Evolutionary conservation across 805 yeast species (phyloP).

Genomic region (Barnettozyma pratensis): DNA sequence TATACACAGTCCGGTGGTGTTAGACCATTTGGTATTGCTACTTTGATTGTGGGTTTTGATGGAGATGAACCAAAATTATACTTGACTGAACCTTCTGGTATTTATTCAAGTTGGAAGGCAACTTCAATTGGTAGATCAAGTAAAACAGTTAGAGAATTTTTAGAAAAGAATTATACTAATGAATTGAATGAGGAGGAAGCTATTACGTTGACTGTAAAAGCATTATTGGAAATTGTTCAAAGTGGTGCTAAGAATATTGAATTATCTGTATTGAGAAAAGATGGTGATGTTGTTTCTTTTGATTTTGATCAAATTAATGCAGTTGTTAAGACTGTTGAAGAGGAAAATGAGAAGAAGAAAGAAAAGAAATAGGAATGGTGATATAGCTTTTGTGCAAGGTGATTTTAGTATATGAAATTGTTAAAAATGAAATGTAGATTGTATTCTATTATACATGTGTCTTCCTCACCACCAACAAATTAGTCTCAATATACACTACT

Average conservation of each 20-base stretch:
- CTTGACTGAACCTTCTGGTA: slow-evolving; percentile 97
- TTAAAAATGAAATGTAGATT: no score
- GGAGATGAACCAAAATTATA: slow-evolving; percentile 78
- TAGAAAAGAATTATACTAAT: slow-evolving; percentile 77
- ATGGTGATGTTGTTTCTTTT: slow-evolving; percentile 51
- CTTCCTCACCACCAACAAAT: no score
- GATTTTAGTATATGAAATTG: background rate
- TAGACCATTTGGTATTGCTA: slow-evolving; percentile 95
- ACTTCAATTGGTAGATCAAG: slow-evolving; percentile 94
- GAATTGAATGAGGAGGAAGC: slow-evolving; percentile 66
- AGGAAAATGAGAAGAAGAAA: slow-evolving; percentile 47
- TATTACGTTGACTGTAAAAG: slow-evolving; percentile 74
- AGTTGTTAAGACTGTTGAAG: slow-evolving; percentile 78
- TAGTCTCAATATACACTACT: no score
- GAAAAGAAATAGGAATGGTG: background rate
- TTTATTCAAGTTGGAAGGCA: slow-evolving; percentile 96
- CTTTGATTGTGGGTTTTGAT: slow-evolving; percentile 94
- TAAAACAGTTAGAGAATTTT: slow-evolving; percentile 91
- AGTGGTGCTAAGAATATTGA: slow-evolving; percentile 97
- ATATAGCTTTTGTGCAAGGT: background rate
- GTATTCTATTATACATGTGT: no score
- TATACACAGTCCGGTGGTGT: slow-evolving; percentile 99
- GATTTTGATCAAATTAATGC: slow-evolving; percentile 66
- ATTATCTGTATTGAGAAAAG: slow-evolving; percentile 79
- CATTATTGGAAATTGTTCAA: slow-evolving; percentile 92